phyloP scores from a whole-genome alignment of 805 yeast genomes.

The Metschnikowia noctiluminum region DNA sequence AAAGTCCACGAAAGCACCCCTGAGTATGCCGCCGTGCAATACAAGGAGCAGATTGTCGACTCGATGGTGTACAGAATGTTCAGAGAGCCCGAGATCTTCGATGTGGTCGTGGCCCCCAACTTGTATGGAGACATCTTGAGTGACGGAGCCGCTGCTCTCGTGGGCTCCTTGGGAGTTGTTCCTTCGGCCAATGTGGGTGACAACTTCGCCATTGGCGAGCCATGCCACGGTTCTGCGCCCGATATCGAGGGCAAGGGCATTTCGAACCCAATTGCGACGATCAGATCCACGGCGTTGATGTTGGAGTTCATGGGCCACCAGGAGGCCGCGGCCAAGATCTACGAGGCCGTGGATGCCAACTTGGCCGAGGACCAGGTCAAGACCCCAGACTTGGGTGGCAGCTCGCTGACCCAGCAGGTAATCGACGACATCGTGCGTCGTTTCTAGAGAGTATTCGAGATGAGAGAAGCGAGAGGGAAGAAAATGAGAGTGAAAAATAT shows the following conservation, averaged over 20 bases:
- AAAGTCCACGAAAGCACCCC: constrained; percentile 57
- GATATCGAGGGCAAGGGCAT: constrained; percentile 95
- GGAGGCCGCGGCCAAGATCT: constrained; percentile 86
- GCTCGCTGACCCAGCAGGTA: constrained; percentile 81
- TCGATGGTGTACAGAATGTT: constrained; percentile 99
- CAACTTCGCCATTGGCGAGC: constrained; percentile 95
- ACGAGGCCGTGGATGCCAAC: constrained; percentile 92
- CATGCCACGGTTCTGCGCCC: constrained; percentile 99
- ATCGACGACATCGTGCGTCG: constrained; percentile 71
- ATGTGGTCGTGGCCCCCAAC: constrained; percentile 98
- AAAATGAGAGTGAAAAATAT: too few species aligned
- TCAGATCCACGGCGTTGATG: constrained; percentile 96
- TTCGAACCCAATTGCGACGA: constrained; percentile 96
- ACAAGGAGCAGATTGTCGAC: constrained; percentile 96
- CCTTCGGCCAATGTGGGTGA: constrained; percentile 99
- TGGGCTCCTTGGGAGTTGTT: constrained; percentile 96
- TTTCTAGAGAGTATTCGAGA: constrained; percentile 19
- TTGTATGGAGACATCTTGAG: constrained; percentile 95
- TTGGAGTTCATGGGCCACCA: constrained; percentile 93
- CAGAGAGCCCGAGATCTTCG: constrained; percentile 96
- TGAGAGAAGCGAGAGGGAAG: not conserved
- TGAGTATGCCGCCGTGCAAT: constrained; percentile 55
- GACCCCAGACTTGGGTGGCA: constrained; percentile 97
- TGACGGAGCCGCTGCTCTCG: constrained; percentile 98
- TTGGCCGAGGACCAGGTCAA: constrained; percentile 70